Conservation (phyloP, 2,329 filamentous ascomycete genomes). For the Epichloe glyceriae region DNA sequence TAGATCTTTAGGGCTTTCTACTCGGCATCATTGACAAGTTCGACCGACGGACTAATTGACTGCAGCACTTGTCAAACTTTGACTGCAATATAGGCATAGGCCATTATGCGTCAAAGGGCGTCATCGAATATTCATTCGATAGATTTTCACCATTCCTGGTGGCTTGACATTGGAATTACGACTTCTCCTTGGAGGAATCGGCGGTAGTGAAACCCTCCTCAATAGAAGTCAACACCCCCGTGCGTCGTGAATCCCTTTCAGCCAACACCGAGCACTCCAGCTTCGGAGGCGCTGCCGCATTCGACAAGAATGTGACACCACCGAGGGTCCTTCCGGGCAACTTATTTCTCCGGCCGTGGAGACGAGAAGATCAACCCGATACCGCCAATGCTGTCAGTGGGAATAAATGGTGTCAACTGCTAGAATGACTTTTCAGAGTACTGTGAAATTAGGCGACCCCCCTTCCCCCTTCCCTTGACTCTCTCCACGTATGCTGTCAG, state of each 20-base stretch:
- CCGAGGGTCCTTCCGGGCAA: neutral
- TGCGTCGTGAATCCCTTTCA: neutral
- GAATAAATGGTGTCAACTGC: too few species aligned
- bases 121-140: too few species aligned
- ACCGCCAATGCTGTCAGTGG: too few species aligned
- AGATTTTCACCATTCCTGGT: neutral
- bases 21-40: neutral
- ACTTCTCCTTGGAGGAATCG: neutral
- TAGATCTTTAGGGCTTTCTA: neutral
- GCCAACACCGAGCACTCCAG: neutral
- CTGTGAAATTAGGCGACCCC: too few species aligned
- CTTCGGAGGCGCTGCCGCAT: neutral
- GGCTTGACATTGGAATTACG: neutral
- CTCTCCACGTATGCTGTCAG: too few species aligned
- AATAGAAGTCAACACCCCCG: neutral
- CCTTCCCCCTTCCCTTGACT: too few species aligned
- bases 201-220: neutral
- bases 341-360: too few species aligned
- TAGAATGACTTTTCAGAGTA: too few species aligned
- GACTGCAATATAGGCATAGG: too few species aligned
- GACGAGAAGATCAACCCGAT: too few species aligned
- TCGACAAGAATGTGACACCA: neutral
- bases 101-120: too few species aligned
- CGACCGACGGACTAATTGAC: neutral
- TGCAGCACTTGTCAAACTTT: too few species aligned